Evolutionary conservation across 495 filamentous ascomycete genomes (phyloP), one percentile per base, ranked within the genome.

Genomic region (Terfezia boudieri): DNA sequence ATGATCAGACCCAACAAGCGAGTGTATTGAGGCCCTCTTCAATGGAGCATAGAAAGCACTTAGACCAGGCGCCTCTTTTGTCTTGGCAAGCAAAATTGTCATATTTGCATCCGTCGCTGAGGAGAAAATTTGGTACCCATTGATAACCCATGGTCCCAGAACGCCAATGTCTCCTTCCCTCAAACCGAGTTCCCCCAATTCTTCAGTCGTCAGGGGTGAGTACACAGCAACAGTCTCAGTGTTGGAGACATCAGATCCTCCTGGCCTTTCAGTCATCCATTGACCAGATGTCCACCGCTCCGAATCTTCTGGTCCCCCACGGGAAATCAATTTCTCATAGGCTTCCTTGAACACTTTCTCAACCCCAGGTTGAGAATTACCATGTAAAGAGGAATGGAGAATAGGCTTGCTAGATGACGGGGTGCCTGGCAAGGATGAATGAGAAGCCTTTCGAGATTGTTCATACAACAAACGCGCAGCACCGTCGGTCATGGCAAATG

Each of bases 201-300:
- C 16, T 32, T 32, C 26, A 32, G 26, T 17, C 41, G 62, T 32
- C 37, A 55, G 51, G 55, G 59, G 56, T 1, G 53, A 57, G 56
- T 58, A 64, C 56, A 65, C 74, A 36, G 72, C 83, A 57, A 72
- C 66, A 2, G 82, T 88, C 64, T 88, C 83, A 0, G 79, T 83
- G 49, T 71, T 74, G 8, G 76, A 76, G 4, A 86, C 79, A 57
- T 89, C 83, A 57, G 77, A 82, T 2, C 83, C 83, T 8, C 82
- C 83, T 0, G 73, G 67, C n/a, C 83, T 73, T 59, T 87, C 83
- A 0, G 84, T 87, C 84, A 88, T 88, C 84, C 84, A 89, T 62
- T 88, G 83, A 0, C 84, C 83, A 36, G 74, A 79, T 5, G 82
- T 86, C 83, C 82, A 86, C 14, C 75, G 72, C n/a, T 67, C 56